Percentiles rank a stretch among this genome's conserved stretches.
These are phyloP conservation scores for Aurantiochytrium sp. DNA, from an alignment of 108 stramenopile species.

Conservation along the genomic window DNA sequence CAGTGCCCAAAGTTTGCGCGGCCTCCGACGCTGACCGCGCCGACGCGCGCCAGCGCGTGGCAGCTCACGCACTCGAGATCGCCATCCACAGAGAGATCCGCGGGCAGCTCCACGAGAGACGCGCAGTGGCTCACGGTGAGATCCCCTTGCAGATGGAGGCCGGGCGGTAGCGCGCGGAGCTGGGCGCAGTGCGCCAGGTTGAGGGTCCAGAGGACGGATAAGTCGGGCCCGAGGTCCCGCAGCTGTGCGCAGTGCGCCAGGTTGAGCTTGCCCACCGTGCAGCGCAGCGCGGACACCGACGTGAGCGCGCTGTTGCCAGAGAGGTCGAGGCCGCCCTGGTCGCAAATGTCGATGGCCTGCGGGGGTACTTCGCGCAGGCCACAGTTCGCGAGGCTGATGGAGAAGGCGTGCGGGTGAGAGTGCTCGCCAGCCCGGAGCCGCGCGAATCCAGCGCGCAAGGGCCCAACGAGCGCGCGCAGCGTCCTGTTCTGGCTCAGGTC, in stretches of 20 bases:
- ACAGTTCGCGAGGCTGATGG: neutral
- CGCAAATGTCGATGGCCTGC: neutral
- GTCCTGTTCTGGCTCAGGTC: neutral
- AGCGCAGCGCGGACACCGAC: neutral
- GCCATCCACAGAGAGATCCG: neutral
- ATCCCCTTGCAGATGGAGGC: neutral
- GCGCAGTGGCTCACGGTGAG: neutral
- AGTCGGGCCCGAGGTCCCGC: neutral
- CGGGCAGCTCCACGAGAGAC: neutral
- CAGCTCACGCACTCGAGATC: neutral
- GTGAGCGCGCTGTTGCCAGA: neutral
- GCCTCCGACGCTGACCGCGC: neutral
- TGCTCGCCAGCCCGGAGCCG: neutral
- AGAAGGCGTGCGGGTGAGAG: neutral
- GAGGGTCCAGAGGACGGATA: neutral
- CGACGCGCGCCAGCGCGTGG: neutral
- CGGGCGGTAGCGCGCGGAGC: neutral
- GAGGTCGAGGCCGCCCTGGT: neutral
- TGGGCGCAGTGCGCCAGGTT: neutral
- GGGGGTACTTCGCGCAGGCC: neutral
- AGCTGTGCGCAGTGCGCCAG: neutral
- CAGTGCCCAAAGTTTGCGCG: neutral
- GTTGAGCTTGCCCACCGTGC: neutral
- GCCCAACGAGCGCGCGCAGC: neutral
- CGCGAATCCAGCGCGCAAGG: neutral